Evolutionary conservation across 208 protist species (phyloP).

Genomic region (Endotrypanum monterogeii): DNA sequence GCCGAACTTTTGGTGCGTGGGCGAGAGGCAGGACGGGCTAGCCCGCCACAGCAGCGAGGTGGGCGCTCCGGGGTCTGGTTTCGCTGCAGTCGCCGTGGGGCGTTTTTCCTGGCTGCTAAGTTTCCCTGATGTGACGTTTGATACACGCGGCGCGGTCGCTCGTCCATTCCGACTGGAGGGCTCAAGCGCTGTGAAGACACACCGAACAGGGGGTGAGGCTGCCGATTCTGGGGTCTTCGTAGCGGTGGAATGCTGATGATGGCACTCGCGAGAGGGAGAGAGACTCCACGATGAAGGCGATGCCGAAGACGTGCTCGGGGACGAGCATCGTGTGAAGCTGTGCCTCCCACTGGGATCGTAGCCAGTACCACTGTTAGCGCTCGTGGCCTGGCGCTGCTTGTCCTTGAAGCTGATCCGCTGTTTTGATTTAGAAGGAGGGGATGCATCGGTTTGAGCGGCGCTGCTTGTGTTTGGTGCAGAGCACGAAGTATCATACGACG

Average conservation of each 20-base stretch:
- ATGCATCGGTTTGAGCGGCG: neutral
- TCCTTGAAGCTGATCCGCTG: slow-evolving; percentile 27
- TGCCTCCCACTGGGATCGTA: neutral
- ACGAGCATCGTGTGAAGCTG: neutral
- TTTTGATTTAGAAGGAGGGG: slow-evolving; percentile 5
- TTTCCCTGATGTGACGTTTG: neutral
- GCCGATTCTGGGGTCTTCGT: neutral
- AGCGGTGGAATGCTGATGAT: neutral
- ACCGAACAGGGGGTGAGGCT: neutral
- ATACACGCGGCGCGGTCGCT: neutral
- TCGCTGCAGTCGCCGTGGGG: neutral
- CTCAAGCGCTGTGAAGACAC: slow-evolving; percentile 19
- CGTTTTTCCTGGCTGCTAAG: neutral
- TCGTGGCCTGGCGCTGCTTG: slow-evolving; percentile 19
- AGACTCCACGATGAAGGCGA: neutral
- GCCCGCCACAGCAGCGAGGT: neutral
- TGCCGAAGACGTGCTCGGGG: slow-evolving; percentile 3
- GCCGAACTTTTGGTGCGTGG: neutral
- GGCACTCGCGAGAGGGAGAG: neutral
- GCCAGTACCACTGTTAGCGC: neutral
- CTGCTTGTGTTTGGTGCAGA: neutral
- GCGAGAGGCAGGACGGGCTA: neutral
- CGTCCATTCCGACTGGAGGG: neutral
- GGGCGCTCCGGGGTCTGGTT: neutral
- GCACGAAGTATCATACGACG: neutral